These are phyloP conservation scores for Coleophoma eucalyptorum DNA, from an alignment of 2,329 filamentous ascomycete species.

Conservation along the genomic window DNA sequence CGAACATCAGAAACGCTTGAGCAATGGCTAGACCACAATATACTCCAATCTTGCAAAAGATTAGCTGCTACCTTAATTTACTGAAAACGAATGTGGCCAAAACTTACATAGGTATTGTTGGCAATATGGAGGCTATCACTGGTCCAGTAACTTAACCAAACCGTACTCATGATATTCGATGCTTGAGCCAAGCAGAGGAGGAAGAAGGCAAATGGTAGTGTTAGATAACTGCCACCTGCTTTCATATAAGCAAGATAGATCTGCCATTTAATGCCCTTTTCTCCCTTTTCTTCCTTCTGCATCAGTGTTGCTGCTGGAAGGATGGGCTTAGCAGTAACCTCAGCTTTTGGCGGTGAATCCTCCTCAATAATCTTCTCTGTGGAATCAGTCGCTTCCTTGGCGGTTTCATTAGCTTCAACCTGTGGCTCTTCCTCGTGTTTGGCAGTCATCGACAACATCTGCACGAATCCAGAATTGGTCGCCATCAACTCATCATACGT, in stretches of 20 bases:
- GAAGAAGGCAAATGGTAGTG: slow-evolving; percentile 50
- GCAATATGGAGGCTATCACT: slow-evolving; percentile 68
- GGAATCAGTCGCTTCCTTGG: slow-evolving; percentile 39
- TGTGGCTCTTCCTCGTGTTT: slow-evolving; percentile 63
- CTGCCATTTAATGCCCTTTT: slow-evolving; percentile 55
- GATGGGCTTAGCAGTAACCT: slow-evolving; percentile 48
- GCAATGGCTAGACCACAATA: slow-evolving; percentile 64
- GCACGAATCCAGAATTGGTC: slow-evolving; percentile 71
- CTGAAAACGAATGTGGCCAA: not conserved
- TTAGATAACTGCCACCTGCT: slow-evolving; percentile 54
- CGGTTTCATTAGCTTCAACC: too few species aligned
- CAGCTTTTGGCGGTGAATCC: slow-evolving; percentile 23
- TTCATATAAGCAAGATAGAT: slow-evolving; percentile 64
- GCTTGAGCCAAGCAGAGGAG: slow-evolving; percentile 64
- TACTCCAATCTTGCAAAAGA: slow-evolving; percentile 50
- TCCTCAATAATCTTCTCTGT: slow-evolving; percentile 42
- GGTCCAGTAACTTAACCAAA: slow-evolving; percentile 96
- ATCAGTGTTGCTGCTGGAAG: slow-evolving; percentile 63
- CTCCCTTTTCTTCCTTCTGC: slow-evolving; percentile 64
- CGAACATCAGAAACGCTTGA: slow-evolving; percentile 71
- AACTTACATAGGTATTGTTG: slow-evolving; percentile 32
- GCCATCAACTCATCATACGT: slow-evolving; percentile 87
- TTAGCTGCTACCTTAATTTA: not conserved
- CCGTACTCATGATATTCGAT: slow-evolving; percentile 79
- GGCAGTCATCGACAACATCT: slow-evolving; percentile 69